Evolutionary conservation across 306 rosid species (phyloP), one percentile per base, ranked within the genome.

Genomic region (Castanospermum australe): DNA sequence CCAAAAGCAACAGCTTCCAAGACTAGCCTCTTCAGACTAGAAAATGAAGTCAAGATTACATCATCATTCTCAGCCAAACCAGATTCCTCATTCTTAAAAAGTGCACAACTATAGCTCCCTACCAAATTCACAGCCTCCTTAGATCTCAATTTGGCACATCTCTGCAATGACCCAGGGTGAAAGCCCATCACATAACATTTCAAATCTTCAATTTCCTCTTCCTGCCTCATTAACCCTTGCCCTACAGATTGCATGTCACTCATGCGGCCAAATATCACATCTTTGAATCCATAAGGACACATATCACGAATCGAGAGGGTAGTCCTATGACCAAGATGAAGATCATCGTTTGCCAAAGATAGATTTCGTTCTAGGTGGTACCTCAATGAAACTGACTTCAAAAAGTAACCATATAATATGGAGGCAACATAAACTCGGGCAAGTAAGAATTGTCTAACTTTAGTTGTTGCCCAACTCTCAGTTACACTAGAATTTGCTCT

Each of bases 1-100:
- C 99, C 99, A 82, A 96, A 96, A 42, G 99, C 98, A 80, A 93
- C 96, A 76, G 94, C 99, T 89, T 96, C 99, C 87, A 93, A 87
- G 42, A 91, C 96, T 64, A 95, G 83, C 80, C 99, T 95, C 91
- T 91, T 95, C 68, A 95, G 56, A 73, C 94, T 95, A 4, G 98
- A 91, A 84, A 91, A 95, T 12, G 99, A 93, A 30, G 99, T 95
- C 83, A 88, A 85, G 63, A 95, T 85, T 38, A 85, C 86, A 68
- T 93, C 93, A 18, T 93, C 90, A 6, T 36, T 79, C 83, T 83
- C 92, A 1, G 70, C 62, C 0, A 76, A 86, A 55, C 84, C 80
- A 45, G 90, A 77, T 35, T 69, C 84, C 24, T 74, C 84, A 5
- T 84, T 85, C 65, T 90, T 90, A 36, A 96, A 87, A 62, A 96